Base-by-base conservation (phyloP, 768 basidiomycete genomes). In the Hygrocybe coccinea region DNA sequence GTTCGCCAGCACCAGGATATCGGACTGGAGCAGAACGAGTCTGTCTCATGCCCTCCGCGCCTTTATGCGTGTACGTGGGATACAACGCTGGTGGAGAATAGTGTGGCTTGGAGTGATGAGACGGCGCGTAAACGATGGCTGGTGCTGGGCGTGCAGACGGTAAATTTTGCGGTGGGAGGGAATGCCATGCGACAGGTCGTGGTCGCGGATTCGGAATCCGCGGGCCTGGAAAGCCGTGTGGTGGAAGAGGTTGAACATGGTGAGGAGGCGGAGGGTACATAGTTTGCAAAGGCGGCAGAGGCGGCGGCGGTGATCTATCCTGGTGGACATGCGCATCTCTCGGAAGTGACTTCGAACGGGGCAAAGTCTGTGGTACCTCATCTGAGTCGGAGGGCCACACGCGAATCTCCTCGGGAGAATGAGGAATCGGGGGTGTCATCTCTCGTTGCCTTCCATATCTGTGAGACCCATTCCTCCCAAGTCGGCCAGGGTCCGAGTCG, bases 1-100 rank as follows among this genome's bases (percentile, higher is more conserved):
- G 69, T 14, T 73, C 67, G 22, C 71, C 75, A 38, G 75, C 72
- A 46, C 71, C 73, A 5, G 74, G 72, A 60, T 78, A 75, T 56
- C 76, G 74, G 41, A 73, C 67, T 6, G 84, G 83, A 17, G 81
- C 79, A n/a, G 86, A 86, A 52, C 85, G 83, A 54, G 85, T 86
- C 64, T 86, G 82, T 2, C 81, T 79, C 73, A 87, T 80, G 3
- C 83, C 83, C 53, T 84, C 79, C 1, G 84, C 73, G 48, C 79
- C 76, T 70, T 77, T 67, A 58, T 75, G 71, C 58, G 80, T 79
- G 6, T 73, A 75, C 45, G 84, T 77, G 57, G 83, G 78, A 10
- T 79, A 79, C 55, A 85, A 79, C 0, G 78, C 74, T 12, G 84
- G 84, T 15, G 85, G 84, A 7, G 80, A 71, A 59, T 86, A 86